Evolutionary conservation across 345 rosid species (phyloP), one percentile per base, ranked within the genome.

Genomic region (Aurinia saxatilis): DNA sequence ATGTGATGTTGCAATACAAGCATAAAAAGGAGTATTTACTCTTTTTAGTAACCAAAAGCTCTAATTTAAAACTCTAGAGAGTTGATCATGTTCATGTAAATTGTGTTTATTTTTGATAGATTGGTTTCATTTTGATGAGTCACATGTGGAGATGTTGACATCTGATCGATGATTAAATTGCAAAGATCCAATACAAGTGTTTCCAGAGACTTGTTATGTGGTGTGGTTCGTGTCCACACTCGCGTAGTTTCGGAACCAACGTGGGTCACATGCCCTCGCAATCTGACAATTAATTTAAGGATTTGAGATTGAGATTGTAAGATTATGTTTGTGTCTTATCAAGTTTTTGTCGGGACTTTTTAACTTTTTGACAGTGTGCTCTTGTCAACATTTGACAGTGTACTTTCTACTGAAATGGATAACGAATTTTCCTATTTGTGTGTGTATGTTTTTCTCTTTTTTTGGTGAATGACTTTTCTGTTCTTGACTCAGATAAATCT

Each of bases 241-340:
- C 16, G 49, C 67, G 40, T 56, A 68, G 67, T 68, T 68, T 68
- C 55, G 62, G 73, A 60, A 27, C 30, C 73, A 68, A 52, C 61
- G 73, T 68, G 73, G 73, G 67, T 44, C 67, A 68, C 73, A 68
- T 68, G 67, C 73, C 73, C 55, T 68, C 67, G 17, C 67, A 60
- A 68, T 60, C 73, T 61, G 48, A 60, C 61, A 16, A 52, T 27
- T 60, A 35, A 60, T 61, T 60, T 52, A 37, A 60, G 62, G 66
- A 36, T 60, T 27, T 27, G 30, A 10, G 65, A 52, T 18, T 30
- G 27, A 17, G 61, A 44, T 35, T 29, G 67, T 42, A 42, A 33
- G 66, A 68, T 30, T 44, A 10, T 60, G 62, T 39, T 68, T 60
- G 56, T 2, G 57, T 53, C 68, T 53, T 53, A 29, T 52, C 67